A percentile compares a stretch with the other conserved stretches of the same genome.
Evolutionary conservation across 148 eudicot species (phyloP).

Genomic region (Dysphania ambrosioides): DNA sequence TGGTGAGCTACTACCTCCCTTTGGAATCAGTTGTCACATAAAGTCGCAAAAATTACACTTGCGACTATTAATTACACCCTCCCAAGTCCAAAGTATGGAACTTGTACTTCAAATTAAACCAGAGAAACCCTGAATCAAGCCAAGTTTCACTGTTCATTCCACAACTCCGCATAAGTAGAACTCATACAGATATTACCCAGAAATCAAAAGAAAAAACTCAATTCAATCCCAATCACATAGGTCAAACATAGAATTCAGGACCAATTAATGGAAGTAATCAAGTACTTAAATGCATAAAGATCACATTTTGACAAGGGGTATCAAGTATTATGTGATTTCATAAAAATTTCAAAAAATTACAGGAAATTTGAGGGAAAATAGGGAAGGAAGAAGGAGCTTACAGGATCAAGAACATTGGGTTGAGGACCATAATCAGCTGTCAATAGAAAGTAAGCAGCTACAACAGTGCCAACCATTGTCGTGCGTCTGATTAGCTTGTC

Average conservation of each 20-base stretch:
- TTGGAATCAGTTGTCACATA: too few species aligned
- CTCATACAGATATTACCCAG: background rate
- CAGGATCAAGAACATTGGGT: constrained; percentile 75
- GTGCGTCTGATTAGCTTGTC: constrained; percentile 73
- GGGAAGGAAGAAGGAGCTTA: constrained; percentile 20
- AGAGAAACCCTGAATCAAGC: background rate
- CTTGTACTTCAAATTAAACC: background rate
- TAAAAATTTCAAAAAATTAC: background rate
- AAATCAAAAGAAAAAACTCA: background rate
- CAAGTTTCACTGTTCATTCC: background rate
- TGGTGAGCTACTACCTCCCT: too few species aligned
- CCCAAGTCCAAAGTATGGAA: too few species aligned
- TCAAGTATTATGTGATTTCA: background rate
- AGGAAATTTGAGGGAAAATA: background rate
- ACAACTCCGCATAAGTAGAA: background rate
- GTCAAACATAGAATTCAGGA: too few species aligned
- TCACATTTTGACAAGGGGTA: background rate
- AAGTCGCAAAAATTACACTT: too few species aligned
- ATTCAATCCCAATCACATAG: constrained; percentile 1
- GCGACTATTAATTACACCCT: too few species aligned
- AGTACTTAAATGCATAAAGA: background rate
- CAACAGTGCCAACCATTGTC: constrained; percentile 59
- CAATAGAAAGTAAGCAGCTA: constrained; percentile 63
- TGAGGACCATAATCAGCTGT: constrained; percentile 75
- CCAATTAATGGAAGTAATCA: background rate